Evolutionary conservation across 805 yeast species (phyloP), one percentile per base, ranked within the genome.

Genomic region (Tetrapisispora nanseiensis): DNA sequence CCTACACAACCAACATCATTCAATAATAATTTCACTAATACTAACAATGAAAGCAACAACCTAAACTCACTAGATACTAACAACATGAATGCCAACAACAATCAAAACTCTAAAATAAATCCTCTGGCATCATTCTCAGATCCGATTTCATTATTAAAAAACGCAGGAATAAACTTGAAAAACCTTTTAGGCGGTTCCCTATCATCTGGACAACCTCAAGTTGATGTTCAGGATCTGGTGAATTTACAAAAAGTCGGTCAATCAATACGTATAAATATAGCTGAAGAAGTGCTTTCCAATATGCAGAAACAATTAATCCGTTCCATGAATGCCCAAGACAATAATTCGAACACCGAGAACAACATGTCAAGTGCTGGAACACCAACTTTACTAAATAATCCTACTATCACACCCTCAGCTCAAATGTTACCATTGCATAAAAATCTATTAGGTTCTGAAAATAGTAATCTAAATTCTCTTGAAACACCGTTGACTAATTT

Each of bases 211-310:
- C 12, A 34, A n/a, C 20, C 31, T 8, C 29, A 34, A 22, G 15
- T 35, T 7, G 44, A 58, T 37, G 48, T 57, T 20, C 59, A 57
- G 42, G 63, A 58, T 24, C 35, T 56, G 24, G 52, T 53, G 16
- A 40, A 46, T 24, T 50, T 54, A 16, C 46, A 18, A 40, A 35
- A 33, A 24, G 26, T 18, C 11, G 30, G 40, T 18, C 45, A 42
- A 28, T 33, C 40, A 12, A 33, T 42, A 41, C 56, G 50, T 43
- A 54, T 49, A 22, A 50, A 46, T 38, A 45, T 52, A 29, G 60
- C 61, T 7, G 59, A 54, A 35, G 61, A 59, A 42, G 57, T 60
- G 0, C 41, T 59, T 35, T 58, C 65, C 9, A 55, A 54, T 27
- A 51, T 58, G 57, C 59, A 61, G 42, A 48, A 55, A 38, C 61